These are phyloP conservation scores for Euclidium syriacum DNA, from an alignment of 345 rosid species.

Conservation along the genomic window DNA sequence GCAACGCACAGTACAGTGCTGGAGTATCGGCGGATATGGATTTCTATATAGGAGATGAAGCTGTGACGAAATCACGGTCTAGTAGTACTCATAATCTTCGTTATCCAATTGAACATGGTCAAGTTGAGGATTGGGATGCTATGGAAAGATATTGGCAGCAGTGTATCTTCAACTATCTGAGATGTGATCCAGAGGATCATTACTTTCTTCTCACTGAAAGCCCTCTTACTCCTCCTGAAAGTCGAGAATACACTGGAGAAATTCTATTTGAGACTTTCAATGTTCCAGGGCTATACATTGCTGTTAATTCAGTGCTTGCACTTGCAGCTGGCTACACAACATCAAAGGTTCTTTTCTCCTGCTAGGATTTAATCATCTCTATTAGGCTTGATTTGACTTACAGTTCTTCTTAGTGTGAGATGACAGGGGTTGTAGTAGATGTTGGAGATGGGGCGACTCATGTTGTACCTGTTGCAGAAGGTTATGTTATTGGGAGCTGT, in stretches of 20 bases:
- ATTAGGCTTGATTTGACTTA: conserved; percentile 37
- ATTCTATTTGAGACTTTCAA: conserved; percentile 95
- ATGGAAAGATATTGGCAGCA: conserved; percentile 99
- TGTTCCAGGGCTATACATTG: conserved; percentile 92
- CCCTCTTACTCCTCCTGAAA: conserved; percentile 96
- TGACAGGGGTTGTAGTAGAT: conserved; percentile 99
- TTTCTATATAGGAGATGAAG: conserved; percentile 89
- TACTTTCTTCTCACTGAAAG: conserved; percentile 93
- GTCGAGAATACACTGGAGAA: conserved; percentile 90
- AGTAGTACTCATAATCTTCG: conserved; percentile 71
- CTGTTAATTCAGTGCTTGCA: conserved; percentile 97
- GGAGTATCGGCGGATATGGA: conserved; percentile 98
- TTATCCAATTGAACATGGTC: conserved; percentile 83
- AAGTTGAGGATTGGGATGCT: conserved; percentile 95
- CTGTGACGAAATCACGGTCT: conserved; percentile 60
- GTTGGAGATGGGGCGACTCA: conserved; percentile 96
- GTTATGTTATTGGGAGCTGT: conserved; percentile 95
- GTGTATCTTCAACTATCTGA: conserved; percentile 78
- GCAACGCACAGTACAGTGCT: conserved; percentile 78
- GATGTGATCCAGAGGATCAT: conserved; percentile 99
- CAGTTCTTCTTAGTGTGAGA: conserved; percentile 76
- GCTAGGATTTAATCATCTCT: not conserved
- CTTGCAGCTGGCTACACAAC: conserved; percentile 97
- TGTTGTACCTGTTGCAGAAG: conserved; percentile 97
- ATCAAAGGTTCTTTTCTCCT: conserved; percentile 56